Evolutionary conservation across 371 early-diverging fungal species (phyloP).

Genomic region (Haplosporangium sp.): DNA sequence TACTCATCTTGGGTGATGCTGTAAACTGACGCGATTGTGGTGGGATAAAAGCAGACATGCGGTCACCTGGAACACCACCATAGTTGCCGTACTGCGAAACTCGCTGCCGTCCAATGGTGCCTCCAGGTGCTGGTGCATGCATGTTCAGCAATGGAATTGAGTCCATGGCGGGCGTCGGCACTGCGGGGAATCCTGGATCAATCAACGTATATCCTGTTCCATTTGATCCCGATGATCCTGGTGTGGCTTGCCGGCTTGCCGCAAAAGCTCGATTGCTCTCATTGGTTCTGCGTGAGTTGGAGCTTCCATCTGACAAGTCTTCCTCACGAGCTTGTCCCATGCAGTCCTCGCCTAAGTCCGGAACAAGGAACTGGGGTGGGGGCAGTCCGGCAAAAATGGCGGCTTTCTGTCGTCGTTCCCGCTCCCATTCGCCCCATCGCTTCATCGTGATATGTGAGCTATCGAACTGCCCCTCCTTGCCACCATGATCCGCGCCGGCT

Average conservation of each 20-base stretch:
- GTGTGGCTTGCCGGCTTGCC: constrained; percentile 14
- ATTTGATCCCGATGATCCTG: constrained; percentile 24
- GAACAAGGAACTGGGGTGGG: constrained; percentile 40
- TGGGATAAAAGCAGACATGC: constrained; percentile 29
- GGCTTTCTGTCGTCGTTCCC: constrained; percentile 52
- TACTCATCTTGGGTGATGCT: constrained; percentile 46
- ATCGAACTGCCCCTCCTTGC: constrained; percentile 73
- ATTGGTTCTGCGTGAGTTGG: constrained; percentile 33
- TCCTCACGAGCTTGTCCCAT: constrained; percentile 31
- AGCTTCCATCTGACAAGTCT: constrained; percentile 48
- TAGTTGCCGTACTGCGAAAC: constrained; percentile 35
- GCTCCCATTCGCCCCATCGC: constrained; percentile 76
- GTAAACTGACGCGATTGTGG: constrained; percentile 44
- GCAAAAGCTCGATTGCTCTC: constrained; percentile 38
- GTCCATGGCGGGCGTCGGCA: constrained; percentile 16
- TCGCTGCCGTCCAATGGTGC: constrained; percentile 50
- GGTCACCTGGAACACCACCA: constrained; percentile 15
- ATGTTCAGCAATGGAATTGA: constrained; percentile 49
- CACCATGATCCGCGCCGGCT: constrained; percentile 60
- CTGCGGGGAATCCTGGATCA: constrained; percentile 32
- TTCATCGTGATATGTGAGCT: constrained; percentile 73
- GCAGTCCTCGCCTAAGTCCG: constrained; percentile 50
- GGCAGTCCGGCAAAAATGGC: constrained; percentile 44
- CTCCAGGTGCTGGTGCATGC: constrained; percentile 48
- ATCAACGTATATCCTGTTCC: constrained; percentile 25